phyloP scores from a whole-genome alignment of 768 basidiomycete species.

The Suillus discolor region DNA sequence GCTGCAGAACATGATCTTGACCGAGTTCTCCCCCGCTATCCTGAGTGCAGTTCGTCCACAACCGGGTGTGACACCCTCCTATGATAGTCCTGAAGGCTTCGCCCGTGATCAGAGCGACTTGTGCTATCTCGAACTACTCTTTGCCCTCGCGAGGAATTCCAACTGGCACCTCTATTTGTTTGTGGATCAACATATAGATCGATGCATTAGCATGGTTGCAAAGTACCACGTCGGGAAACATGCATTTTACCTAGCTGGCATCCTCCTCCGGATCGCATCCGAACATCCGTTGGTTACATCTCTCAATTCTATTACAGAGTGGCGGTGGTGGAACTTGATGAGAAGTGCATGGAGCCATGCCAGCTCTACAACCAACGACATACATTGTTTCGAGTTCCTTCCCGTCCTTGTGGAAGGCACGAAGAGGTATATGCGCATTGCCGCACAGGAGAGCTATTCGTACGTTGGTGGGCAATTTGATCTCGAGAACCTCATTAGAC shows the following conservation, averaged over 20 bases:
- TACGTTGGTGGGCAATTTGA: accelerated
- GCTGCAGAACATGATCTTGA: not conserved
- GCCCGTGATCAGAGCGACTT: accelerated
- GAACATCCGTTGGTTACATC: not conserved
- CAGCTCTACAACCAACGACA: accelerated
- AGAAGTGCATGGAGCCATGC: accelerated
- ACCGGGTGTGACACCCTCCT: not conserved
- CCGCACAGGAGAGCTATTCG: no score
- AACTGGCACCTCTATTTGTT: not conserved
- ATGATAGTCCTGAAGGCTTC: not conserved
- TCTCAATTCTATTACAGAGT: not conserved
- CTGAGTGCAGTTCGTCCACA: not conserved
- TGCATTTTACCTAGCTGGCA: not conserved
- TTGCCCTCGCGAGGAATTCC: not conserved
- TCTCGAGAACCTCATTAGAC: accelerated
- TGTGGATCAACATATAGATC: not conserved
- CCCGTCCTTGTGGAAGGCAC: not conserved
- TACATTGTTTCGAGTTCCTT: not conserved
- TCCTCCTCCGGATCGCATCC: not conserved
- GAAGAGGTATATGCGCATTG: not conserved
- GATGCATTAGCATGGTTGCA: not conserved
- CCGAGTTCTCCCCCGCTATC: not conserved
- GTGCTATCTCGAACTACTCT: not conserved
- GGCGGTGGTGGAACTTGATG: not conserved
- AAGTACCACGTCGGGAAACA: accelerated